Conservation (phyloP, 2,329 filamentous ascomycete species). For the Beauveria varroae region DNA sequence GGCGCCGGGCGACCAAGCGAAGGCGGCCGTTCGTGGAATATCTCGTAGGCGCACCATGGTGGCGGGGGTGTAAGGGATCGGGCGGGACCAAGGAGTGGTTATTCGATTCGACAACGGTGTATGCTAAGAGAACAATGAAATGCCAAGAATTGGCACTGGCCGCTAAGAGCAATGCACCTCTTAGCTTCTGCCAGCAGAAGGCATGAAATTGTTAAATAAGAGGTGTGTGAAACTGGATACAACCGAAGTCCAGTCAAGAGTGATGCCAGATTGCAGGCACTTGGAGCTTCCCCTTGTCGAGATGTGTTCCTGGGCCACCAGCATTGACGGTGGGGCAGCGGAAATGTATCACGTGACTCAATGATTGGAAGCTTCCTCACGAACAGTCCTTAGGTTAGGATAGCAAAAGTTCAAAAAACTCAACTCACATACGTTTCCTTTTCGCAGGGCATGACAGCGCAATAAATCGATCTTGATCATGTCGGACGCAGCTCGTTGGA, state of each 20-base stretch:
- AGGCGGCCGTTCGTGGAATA: slow-evolving; percentile 92
- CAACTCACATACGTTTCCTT: neutral
- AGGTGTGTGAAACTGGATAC: slow-evolving; percentile 12
- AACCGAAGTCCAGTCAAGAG: slow-evolving; percentile 18
- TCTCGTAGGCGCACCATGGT: slow-evolving; percentile 93
- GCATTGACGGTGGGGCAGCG: neutral
- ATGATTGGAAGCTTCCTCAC: neutral
- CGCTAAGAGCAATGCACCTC: slow-evolving; percentile 16
- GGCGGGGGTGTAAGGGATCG: slow-evolving; percentile 23
- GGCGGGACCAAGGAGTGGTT: slow-evolving; percentile 14
- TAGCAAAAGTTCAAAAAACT: neutral
- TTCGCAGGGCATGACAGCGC: neutral
- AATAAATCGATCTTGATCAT: slow-evolving; percentile 37
- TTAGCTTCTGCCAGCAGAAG: slow-evolving; percentile 25
- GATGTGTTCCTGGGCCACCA: slow-evolving; percentile 10
- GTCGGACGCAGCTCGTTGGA: slow-evolving; percentile 77
- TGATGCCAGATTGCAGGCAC: slow-evolving; percentile 40
- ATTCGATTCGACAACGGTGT: slow-evolving; percentile 15
- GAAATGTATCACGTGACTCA: slow-evolving; percentile 20
- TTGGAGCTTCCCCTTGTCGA: slow-evolving; percentile 21
- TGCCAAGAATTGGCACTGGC: slow-evolving; percentile 16
- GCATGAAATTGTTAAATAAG: slow-evolving; percentile 16
- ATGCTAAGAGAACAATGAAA: slow-evolving; percentile 12
- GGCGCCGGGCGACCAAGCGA: slow-evolving; percentile 87
- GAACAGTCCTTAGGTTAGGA: neutral